Conservation (phyloP, 2,329 filamentous ascomycete species). For the Talaromyces sp. region DNA sequence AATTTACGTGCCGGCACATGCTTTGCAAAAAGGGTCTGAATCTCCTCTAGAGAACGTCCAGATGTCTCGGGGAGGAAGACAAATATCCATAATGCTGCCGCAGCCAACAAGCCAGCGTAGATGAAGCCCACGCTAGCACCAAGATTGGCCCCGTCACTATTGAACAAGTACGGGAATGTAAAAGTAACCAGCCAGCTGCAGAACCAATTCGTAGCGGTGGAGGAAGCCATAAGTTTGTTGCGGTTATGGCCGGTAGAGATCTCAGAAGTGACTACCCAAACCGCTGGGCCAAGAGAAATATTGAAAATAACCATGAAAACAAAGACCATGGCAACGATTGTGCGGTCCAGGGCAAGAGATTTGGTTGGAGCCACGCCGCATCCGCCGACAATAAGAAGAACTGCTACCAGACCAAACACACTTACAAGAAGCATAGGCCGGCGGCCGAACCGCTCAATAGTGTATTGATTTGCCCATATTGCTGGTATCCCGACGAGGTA, state of each 20-base stretch:
- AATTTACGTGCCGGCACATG: not conserved
- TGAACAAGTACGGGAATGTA: constrained; percentile 70
- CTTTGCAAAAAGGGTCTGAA: constrained; percentile 51
- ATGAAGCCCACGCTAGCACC: constrained; percentile 74
- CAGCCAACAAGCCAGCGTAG: constrained; percentile 42
- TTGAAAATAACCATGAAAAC: constrained; percentile 94
- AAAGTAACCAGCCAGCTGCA: constrained; percentile 75
- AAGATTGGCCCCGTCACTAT: constrained; percentile 33
- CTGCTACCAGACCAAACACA: constrained; percentile 75
- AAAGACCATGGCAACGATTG: constrained; percentile 60
- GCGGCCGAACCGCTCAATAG: constrained; percentile 77
- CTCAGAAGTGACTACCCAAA: constrained; percentile 73
- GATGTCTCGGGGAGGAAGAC: constrained; percentile 55
- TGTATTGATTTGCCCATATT: constrained; percentile 83
- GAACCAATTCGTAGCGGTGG: constrained; percentile 86
- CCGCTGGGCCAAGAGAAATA: constrained; percentile 76
- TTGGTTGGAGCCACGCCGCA: constrained; percentile 53
- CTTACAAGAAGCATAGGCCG: constrained; percentile 75
- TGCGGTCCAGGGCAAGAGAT: constrained; percentile 56
- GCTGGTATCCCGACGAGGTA: constrained; percentile 83
- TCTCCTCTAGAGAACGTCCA: constrained; percentile 52
- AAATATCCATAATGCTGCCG: constrained; percentile 33
- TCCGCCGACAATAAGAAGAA: constrained; percentile 82
- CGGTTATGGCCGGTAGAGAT: constrained; percentile 86
- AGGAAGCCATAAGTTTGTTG: constrained; percentile 78